Conservation (phyloP, 306 rosid genomes). For the cucumber (Cucumis sativus) region DNA sequence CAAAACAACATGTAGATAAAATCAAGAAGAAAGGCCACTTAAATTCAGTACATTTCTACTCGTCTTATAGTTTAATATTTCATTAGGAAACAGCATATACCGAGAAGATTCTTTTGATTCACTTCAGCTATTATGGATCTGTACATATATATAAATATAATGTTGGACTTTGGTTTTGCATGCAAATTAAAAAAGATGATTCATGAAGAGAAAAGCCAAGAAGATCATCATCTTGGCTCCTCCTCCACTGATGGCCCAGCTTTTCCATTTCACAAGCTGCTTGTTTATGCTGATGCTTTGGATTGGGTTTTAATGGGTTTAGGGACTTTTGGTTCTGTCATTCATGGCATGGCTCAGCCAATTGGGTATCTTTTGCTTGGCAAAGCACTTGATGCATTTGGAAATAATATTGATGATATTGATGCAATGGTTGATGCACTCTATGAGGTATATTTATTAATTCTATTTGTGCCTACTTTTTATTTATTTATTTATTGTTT, state of each 20-base stretch:
- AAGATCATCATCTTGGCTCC: neutral
- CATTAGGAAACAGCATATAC: neutral
- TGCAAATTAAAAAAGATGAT: neutral
- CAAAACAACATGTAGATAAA: conserved; percentile 1
- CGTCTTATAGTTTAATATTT: neutral
- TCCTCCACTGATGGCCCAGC: neutral
- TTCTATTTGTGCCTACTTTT: neutral
- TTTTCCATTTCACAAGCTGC: conserved; percentile 34
- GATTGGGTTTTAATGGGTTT: conserved; percentile 69
- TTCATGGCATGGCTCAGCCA: conserved; percentile 89
- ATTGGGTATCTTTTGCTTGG: conserved; percentile 70
- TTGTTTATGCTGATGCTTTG: conserved; percentile 53
- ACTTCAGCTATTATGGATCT: neutral
- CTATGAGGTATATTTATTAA: conserved; percentile 24
- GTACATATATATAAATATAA: neutral
- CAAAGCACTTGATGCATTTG: conserved; percentile 67
- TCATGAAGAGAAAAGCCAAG: conserved; percentile 15
- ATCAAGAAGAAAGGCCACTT: conserved; percentile 1
- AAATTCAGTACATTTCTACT: neutral
- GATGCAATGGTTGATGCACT: conserved; percentile 68
- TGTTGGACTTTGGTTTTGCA: neutral
- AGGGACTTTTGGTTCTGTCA: conserved; percentile 53
- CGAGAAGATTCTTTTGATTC: neutral
- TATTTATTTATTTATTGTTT: too few species aligned
- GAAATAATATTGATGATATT: conserved; percentile 31